A percentile compares a stretch with the other conserved stretches of the same genome.
These are phyloP conservation scores for Aspergillus taichungensis DNA, from an alignment of 495 filamentous ascomycete species.

Conservation along the genomic window DNA sequence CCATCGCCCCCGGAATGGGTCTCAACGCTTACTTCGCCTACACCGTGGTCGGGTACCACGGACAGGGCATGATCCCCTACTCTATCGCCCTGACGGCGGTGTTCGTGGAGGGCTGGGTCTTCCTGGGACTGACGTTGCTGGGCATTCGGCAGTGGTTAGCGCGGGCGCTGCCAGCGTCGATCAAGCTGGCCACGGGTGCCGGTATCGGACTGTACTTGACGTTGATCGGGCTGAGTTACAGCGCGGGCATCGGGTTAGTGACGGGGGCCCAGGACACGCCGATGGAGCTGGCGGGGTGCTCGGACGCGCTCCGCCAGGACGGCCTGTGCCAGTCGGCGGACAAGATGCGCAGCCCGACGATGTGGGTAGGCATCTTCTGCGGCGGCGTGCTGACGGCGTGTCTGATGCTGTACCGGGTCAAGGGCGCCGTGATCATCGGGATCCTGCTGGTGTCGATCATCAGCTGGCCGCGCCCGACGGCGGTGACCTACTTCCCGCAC, in stretches of 20 bases:
- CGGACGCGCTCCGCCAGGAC: conserved; percentile 17
- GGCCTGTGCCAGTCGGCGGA: conserved; percentile 43
- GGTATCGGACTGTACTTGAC: conserved; percentile 77
- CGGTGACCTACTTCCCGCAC: conserved; percentile 71
- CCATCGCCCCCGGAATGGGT: conserved; percentile 74
- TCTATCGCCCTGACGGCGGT: conserved; percentile 66
- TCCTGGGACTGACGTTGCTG: conserved; percentile 57
- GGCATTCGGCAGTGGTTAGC: conserved; percentile 80
- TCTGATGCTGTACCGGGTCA: conserved; percentile 74
- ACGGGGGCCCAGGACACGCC: conserved; percentile 51
- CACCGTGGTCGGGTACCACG: conserved; percentile 69
- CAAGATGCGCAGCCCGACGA: conserved; percentile 67
- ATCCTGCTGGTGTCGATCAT: conserved; percentile 77
- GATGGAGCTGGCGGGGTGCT: conserved; percentile 61
- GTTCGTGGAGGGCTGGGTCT: conserved; percentile 74
- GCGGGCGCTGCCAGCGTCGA: conserved; percentile 62
- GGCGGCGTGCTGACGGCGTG: conserved; percentile 67
- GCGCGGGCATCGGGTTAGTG: conserved; percentile 67
- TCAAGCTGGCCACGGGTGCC: conserved; percentile 76
- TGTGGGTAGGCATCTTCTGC: conserved; percentile 82
- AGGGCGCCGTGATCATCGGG: conserved; percentile 71
- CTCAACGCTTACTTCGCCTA: conserved; percentile 80
- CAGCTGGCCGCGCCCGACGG: conserved; percentile 67
- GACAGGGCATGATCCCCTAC: conserved; percentile 57
- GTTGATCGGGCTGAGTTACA: conserved; percentile 70